Percentiles rank a stretch among this genome's conserved stretches.
Evolutionary conservation across 2,329 filamentous ascomycete species (phyloP).

Genomic region (Aspergillus sp.): DNA sequence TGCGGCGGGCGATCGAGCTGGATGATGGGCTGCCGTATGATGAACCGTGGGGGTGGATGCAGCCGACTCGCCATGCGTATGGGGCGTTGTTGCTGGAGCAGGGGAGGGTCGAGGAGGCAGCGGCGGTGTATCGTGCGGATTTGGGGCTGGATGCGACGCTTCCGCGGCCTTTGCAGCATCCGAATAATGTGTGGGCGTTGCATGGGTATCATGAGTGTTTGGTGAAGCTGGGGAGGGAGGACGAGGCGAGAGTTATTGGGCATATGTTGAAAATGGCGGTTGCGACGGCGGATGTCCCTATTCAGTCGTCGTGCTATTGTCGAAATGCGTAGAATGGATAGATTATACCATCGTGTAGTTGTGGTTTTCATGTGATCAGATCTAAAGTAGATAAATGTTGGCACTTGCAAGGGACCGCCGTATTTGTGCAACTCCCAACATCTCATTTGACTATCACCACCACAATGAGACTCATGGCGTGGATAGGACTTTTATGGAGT

Average conservation of each 20-base stretch:
- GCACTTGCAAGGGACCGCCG: not conserved
- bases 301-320: conserved; percentile 60
- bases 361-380: not conserved
- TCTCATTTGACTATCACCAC: not conserved
- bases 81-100: conserved; percentile 69
- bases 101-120: conserved; percentile 55
- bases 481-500: not conserved
- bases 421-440: not conserved
- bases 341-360: not conserved
- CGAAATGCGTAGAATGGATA: conserved; percentile 7
- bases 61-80: conserved; percentile 68
- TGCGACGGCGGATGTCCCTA: conserved; percentile 58
- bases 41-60: conserved; percentile 80
- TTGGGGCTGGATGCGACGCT: conserved; percentile 59
- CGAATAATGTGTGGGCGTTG: conserved; percentile 72
- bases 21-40: conserved; percentile 67
- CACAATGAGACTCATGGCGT: not conserved
- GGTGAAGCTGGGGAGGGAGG: conserved; percentile 48
- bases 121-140: conserved; percentile 59
- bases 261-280: conserved; percentile 52
- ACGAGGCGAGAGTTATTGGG: conserved; percentile 49
- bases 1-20: conserved; percentile 56
- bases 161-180: conserved; percentile 64
- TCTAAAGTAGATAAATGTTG: not conserved
- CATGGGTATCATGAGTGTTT: conserved; percentile 73